A percentile compares a stretch with the other conserved stretches of the same genome.
Evolutionary conservation across 108 stramenopile genomes (phyloP).

Genomic region (Nitzschia sp.): DNA sequence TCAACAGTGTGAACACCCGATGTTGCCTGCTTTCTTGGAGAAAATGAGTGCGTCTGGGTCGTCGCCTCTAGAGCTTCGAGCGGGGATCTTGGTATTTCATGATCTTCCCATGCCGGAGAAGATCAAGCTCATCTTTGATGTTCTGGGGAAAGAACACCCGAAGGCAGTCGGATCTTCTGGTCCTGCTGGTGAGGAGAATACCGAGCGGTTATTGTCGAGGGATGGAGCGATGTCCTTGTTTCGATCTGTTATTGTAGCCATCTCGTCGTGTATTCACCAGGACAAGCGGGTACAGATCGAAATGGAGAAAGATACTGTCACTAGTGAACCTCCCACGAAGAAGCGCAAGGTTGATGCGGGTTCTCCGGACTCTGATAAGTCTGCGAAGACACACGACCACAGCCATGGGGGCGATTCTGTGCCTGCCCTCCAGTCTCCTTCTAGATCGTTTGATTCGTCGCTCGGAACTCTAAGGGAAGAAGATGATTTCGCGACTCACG

Average conservation of each 20-base stretch:
- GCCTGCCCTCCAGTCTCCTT: constrained; percentile 48
- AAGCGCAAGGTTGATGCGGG: constrained; percentile 24
- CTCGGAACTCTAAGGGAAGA: constrained; percentile 28
- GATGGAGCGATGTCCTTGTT: constrained; percentile 58
- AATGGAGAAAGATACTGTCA: constrained; percentile 17
- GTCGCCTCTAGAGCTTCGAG: constrained; percentile 40
- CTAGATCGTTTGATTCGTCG: constrained; percentile 41
- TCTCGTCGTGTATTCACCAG: constrained; percentile 62
- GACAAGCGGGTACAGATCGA: constrained; percentile 33
- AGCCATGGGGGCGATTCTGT: constrained; percentile 34
- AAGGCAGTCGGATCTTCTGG: not conserved
- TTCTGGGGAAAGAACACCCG: constrained; percentile 9
- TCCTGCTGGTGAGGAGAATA: constrained; percentile 31
- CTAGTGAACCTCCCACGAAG: constrained; percentile 26
- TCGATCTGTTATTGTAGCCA: constrained; percentile 64
- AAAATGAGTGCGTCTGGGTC: constrained; percentile 36
- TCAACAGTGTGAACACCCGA: constrained; percentile 38
- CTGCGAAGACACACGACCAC: constrained; percentile 7
- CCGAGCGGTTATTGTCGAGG: constrained; percentile 28
- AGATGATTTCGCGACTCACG: constrained; percentile 22
- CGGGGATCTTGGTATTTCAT: constrained; percentile 62
- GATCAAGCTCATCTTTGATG: constrained; percentile 55
- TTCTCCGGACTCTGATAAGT: constrained; percentile 15
- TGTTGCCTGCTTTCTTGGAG: constrained; percentile 45
- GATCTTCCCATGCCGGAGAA: constrained; percentile 65